Base-by-base conservation (phyloP, 2,329 filamentous ascomycete species). In the Aschersonia sp. region DNA sequence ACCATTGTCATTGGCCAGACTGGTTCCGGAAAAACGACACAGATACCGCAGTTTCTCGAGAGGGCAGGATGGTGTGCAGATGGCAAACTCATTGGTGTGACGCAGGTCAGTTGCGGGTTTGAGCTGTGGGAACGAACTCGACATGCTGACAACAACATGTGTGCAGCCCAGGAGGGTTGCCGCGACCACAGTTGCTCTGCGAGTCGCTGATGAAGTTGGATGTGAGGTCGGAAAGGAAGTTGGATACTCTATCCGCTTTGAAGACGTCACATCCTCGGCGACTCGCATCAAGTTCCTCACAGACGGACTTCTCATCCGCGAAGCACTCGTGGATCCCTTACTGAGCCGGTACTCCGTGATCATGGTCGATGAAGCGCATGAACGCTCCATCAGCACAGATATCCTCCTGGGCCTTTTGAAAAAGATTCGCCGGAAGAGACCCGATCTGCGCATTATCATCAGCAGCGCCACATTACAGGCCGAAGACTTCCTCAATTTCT, bases 351-450 rank as follows among this genome's bases (percentile, higher is more conserved):
- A 98, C 62, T 94, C 88, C 0, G 84, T 95, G 43, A 87, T 98
- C 56, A 96, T 98, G 87, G 85, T 98, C 6, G 92, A 98, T 60
- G 90, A 97, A 66, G 92, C 90, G 6, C 92, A 98, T 60, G 90
- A 97, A 65, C 76, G 92, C 47, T 95, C 88, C 45, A 76, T 97
- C 50, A 94, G 87, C 62, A 94, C 89, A 1, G 92, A 98, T 59
- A 78, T 98, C 10, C 71, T 97, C 6, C 75, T 98, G 4, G 90
- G 92, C 0, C 69, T 97, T 11, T 65, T 98, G 40, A 96, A 94
- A 63, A 97, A 97, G 63, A 90, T 98, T 46, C 69, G 79, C 47
- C 87, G 79, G 62, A 83, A 79, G 58, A 75, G 92, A 42, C 76
- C 83, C 6, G 89, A 96, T 50, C 66, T 97, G 46, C 79, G 88